Evolutionary conservation across 2,329 filamentous ascomycete genomes (phyloP), one percentile per base, ranked within the genome.

Genomic region (Penicillium sp.): DNA sequence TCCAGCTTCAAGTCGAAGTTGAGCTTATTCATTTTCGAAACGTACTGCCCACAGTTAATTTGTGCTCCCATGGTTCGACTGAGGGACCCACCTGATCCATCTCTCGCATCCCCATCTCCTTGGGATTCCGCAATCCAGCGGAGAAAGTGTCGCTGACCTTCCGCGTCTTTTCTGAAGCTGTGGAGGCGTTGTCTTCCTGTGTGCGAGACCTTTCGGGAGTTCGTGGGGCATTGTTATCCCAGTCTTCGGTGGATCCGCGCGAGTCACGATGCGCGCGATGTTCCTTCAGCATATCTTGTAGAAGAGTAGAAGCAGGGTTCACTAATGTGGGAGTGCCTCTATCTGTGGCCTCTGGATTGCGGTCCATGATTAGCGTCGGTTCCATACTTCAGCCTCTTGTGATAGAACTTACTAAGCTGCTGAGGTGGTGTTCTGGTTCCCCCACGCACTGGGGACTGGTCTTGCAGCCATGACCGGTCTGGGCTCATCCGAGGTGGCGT

Each of bases 1-100:
- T 72, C 70, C 12, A 74, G 62, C 56, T 74, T 73, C 49, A 74
- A 49, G 52, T 73, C 71, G 46, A 74, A 74, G 27, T 72, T 73
- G 20, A 71, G 60, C 49, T 72, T 73, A 44, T 68, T 73, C 44
- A 73, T 65, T 53, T 72, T 73, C 1, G 70, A 73, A 38, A 74
- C 65, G 51, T 74, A 73, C 71, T 73, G 48, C n/a, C 32, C 7
- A 5, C 2, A 31, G 56, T 67, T 43, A 66, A 50, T 41, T 37
- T 27, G 41, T 39, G 29, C 39, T 18, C 15, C 44, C 27, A 20
- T 13, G 39, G 15, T 24, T 23, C 8, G n/a, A 25, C 6, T 25
- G 18, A 27, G 25, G 9, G 42, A 61, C 66, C 51, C 49, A 72
- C 71, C 57, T 72, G 64, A 49, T 72, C 69, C 66, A 71, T 73